phyloP scores from a whole-genome alignment of 75 land plant species.

The Picea sitchensis region DNA sequence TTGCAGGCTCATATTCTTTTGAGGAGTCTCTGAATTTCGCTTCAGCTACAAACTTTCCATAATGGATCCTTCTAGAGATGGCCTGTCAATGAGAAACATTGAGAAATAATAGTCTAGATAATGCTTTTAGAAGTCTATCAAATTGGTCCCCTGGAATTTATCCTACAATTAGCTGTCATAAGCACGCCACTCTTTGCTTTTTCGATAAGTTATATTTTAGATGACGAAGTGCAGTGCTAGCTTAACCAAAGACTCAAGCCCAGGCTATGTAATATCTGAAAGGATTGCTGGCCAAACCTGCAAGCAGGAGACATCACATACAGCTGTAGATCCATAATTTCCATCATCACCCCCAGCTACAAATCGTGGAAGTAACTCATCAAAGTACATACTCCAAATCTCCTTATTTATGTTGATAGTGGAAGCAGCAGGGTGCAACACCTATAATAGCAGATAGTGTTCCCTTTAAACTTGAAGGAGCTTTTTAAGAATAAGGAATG shows the following conservation, averaged over 20 bases:
- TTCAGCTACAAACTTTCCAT: slow-evolving; percentile 99
- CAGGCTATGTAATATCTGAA: background rate
- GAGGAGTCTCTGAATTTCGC: slow-evolving; percentile 82
- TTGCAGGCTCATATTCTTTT: slow-evolving; percentile 58
- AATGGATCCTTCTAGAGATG: slow-evolving; percentile 91
- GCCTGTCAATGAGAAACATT: slow-evolving; percentile 40
- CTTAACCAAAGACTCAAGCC: background rate
- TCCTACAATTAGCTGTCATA: background rate
- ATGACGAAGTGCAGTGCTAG: too few species aligned
- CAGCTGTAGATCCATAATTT: slow-evolving; percentile 77
- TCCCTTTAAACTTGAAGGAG: background rate
- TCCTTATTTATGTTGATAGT: slow-evolving; percentile 52
- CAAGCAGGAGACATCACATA: slow-evolving; percentile 73
- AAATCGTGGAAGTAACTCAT: slow-evolving; percentile 61
- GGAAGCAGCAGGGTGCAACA: slow-evolving; percentile 61
- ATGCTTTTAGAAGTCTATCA: too few species aligned
- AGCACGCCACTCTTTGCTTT: background rate
- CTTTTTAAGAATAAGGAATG: background rate
- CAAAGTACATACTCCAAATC: slow-evolving; percentile 65
- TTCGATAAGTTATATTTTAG: background rate
- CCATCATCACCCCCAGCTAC: slow-evolving; percentile 81
- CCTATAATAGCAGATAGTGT: slow-evolving; percentile 28
- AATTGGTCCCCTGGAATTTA: background rate
- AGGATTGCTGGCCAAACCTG: slow-evolving; percentile 46
- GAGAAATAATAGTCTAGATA: background rate